Conservation (phyloP, 805 yeast genomes). For the Wickerhamomyces bovis region DNA sequence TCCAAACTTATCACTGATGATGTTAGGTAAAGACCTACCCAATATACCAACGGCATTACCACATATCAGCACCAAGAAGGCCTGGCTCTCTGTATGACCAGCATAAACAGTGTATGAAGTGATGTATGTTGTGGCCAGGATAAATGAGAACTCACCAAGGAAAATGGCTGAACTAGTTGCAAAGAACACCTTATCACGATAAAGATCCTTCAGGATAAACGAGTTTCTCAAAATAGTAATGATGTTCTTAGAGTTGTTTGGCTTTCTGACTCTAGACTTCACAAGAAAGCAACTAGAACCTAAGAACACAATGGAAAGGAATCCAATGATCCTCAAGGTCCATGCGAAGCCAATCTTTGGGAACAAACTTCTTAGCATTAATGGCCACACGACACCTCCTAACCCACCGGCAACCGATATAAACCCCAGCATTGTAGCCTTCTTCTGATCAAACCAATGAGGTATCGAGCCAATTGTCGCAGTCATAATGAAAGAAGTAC, state of each 20-base stretch:
- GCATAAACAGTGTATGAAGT: slow-evolving; percentile 50
- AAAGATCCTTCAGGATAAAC: slow-evolving; percentile 11
- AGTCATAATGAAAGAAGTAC: slow-evolving; percentile 44
- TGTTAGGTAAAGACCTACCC: slow-evolving; percentile 53
- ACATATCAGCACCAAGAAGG: slow-evolving; percentile 32
- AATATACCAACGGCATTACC: slow-evolving; percentile 39
- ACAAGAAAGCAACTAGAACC: slow-evolving; percentile 29
- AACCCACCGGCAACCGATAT: slow-evolving; percentile 63
- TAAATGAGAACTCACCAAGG: slow-evolving; percentile 42
- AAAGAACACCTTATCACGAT: slow-evolving; percentile 9
- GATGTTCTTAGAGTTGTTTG: background rate
- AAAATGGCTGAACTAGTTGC: slow-evolving; percentile 13
- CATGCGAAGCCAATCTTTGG: slow-evolving; percentile 49
- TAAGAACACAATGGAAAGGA: slow-evolving; percentile 23
- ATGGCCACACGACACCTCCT: slow-evolving; percentile 60
- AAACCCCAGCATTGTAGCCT: slow-evolving; percentile 57
- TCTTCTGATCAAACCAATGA: slow-evolving; percentile 53
- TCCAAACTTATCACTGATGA: slow-evolving; percentile 48
- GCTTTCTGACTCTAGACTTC: slow-evolving; percentile 29
- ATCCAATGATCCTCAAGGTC: slow-evolving; percentile 48
- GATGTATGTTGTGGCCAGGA: slow-evolving; percentile 47
- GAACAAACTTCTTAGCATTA: slow-evolving; percentile 41
- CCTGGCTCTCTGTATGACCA: slow-evolving; percentile 38
- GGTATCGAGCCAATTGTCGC: slow-evolving; percentile 51
- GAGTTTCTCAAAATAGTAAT: slow-evolving; percentile 2